Evolutionary conservation across 2,329 filamentous ascomycete genomes (phyloP).

Genomic region (Dactylellina haptotyla): DNA sequence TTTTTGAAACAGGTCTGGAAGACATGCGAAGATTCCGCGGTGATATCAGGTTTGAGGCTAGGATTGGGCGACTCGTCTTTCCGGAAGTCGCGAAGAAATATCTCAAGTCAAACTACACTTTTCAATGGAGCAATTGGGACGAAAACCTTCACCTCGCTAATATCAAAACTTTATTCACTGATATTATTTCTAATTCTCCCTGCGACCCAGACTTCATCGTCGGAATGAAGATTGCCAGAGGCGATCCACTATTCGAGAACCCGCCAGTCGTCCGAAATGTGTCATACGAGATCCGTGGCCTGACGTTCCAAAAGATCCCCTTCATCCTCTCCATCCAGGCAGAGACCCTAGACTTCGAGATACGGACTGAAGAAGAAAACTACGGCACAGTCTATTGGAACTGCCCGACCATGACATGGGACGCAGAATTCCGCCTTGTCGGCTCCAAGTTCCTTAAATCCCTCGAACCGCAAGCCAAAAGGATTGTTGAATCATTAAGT

Average conservation of each 20-base stretch:
- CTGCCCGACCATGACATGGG: constrained; percentile 51
- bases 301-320: constrained; percentile 44
- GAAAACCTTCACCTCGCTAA: constrained; percentile 20
- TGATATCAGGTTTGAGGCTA: constrained; percentile 52
- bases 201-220: constrained; percentile 52
- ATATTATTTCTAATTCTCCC: constrained; percentile 46
- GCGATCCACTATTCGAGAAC: constrained; percentile 62
- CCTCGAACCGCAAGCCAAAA: constrained; percentile 21
- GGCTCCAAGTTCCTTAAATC: constrained; percentile 23
- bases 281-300: constrained; percentile 40
- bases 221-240: constrained; percentile 47
- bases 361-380: constrained; percentile 51
- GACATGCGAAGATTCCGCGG: constrained; percentile 50
- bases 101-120: constrained; percentile 30
- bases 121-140: constrained; percentile 50
- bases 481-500: constrained; percentile 33
- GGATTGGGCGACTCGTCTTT: constrained; percentile 50
- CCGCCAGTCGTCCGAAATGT: constrained; percentile 28
- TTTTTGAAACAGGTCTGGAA: constrained; percentile 50
- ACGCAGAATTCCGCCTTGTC: constrained; percentile 45
- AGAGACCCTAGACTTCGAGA: constrained; percentile 55
- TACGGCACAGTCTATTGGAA: constrained; percentile 56
- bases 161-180: constrained; percentile 44
- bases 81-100: constrained; percentile 41
- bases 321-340: constrained; percentile 53